Percentiles rank a stretch among this genome's conserved stretches.
Conservation (phyloP, 1,139 yeast species). For the Hansenula sp. region DNA sequence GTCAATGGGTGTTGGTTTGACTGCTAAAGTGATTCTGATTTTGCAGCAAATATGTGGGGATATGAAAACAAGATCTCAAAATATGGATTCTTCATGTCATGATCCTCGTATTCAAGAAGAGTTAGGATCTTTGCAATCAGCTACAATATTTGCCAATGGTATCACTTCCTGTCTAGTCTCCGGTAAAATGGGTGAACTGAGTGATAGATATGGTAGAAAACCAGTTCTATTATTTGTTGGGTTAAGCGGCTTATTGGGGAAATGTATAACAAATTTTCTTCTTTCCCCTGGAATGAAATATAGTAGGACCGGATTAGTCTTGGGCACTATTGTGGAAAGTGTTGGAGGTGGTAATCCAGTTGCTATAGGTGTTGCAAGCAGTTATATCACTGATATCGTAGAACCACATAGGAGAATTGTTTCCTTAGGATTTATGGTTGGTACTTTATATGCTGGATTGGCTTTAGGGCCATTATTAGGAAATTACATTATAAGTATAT, state of each 20-base stretch:
- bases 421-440: constrained; percentile 52
- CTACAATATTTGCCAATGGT: constrained; percentile 18
- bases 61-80: constrained; percentile 3
- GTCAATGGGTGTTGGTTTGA: constrained; percentile 15
- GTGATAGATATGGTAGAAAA: constrained; percentile 64
- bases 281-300: constrained; percentile 28
- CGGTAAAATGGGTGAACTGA: constrained; percentile 45
- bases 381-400: constrained; percentile 65
- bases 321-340: constrained; percentile 39
- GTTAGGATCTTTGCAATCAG: constrained; percentile 23
- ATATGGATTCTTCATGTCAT: constrained; percentile 22
- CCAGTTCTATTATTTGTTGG: constrained; percentile 37
- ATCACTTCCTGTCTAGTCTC: constrained; percentile 21
- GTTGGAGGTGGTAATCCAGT: constrained; percentile 54
- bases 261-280: constrained; percentile 27
- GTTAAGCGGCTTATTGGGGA: constrained; percentile 26
- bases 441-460: constrained; percentile 56
- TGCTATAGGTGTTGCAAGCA: constrained; percentile 47
- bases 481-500: constrained; percentile 30
- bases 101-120: constrained; percentile 27
- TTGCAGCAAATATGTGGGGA: constrained; percentile 25
- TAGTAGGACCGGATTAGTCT: constrained; percentile 32
- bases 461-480: constrained; percentile 65
- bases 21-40: constrained; percentile 26
- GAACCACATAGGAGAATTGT: constrained; percentile 51